Base-by-base conservation (phyloP, 129 eudicot species). In the Pseudognaphalium luteoalbum region DNA sequence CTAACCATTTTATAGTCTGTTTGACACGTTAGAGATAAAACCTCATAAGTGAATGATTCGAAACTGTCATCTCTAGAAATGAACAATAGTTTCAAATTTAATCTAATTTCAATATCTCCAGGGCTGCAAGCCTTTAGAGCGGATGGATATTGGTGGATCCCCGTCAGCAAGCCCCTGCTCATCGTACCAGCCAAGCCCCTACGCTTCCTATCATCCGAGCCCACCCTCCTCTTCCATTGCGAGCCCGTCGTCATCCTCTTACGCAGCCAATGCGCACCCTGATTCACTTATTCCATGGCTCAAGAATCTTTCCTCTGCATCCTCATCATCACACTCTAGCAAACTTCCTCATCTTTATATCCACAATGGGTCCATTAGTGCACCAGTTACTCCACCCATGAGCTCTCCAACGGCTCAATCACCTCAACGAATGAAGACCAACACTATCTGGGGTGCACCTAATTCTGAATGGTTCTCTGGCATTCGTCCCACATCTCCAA, bases 381-480 rank as follows among this genome's bases (percentile, higher is more conserved):
- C 97, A 21, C 97, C 97, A 0, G 97, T 92, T 57, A 87, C 97
- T 64, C 96, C 97, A 71, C 97, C 96, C 74, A 62, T 78, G 78
- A 85, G 89, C 83, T 88, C 97, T 19, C 97, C 97, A 59, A 86
- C 88, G 22, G 82, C 83, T 47, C 80, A 83, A 41, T 88, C 91
- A 37, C 92, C 96, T 42, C 22, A 77, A 32, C 85, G 90, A 11
- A 50, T 87, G 58, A 81, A 73, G 66, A 65, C 84, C 21, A 84
- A 85, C 71, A 60, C 78, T 28, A 47, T 81, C 33, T 87, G 96
- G 92, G 92, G 71, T 39, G 73, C 82, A 37, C 76, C 87, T 2
- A 66, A 70, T 62, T 71, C 93, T 41, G 87, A 86, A 37, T 90
- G 88, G 86, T 80, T 80, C 37, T 54, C 81, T n/a, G 86, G 86